Base-by-base conservation (phyloP, 345 rosid species). In the Acer saccharum region DNA sequence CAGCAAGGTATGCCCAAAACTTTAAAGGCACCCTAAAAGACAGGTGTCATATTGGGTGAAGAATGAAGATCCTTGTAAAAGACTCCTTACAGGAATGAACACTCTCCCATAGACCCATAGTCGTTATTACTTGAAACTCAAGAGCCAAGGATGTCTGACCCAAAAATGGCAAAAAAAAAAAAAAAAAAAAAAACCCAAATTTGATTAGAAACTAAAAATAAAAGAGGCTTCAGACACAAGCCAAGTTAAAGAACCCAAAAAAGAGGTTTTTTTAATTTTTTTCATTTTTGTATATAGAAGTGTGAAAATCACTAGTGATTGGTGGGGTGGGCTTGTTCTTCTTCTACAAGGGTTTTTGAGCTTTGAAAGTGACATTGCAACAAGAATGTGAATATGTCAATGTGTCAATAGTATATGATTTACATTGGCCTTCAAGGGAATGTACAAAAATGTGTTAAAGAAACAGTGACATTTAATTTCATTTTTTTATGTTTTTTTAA, bases 241-340 rank as follows among this genome's bases (percentile, higher is more conserved):
- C 54, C 74, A 84, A 79, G 82, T 69, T 14, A 44, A 18, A 52
- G 50, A 3, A 60, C 64, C 44, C 39, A 35, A 70, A 52, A 48
- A 41, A 23, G 21, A 7, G 5, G 35, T 25, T 25, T 3, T 17
- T 17, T 12, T 10, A 1, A 17, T 57, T 57, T 20, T 7, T 17
- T 12, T 10, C 3, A 17, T 57, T 57, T 20, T 1, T 0, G 43
- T n/a, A 4, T 46, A 18, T 27, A 18, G 79, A 90, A 88, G 94
- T 86, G 91, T 88, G 81, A 78, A 62, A 81, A 72, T 82, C 79
- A 86, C 82, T 78, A 77, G 71, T 73, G 90, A 87, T 86, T 84
- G 92, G 93, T 90, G 79, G 83, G 85, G 79, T 81, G 87, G 88
- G 64, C 27, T 60, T 60, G 86, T 86, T 81, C 94, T 91, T 90